These are phyloP conservation scores for Dendrocalamus sinicus DNA, from an alignment of 176 grass and related monocot genomes.

Conservation along the genomic window DNA sequence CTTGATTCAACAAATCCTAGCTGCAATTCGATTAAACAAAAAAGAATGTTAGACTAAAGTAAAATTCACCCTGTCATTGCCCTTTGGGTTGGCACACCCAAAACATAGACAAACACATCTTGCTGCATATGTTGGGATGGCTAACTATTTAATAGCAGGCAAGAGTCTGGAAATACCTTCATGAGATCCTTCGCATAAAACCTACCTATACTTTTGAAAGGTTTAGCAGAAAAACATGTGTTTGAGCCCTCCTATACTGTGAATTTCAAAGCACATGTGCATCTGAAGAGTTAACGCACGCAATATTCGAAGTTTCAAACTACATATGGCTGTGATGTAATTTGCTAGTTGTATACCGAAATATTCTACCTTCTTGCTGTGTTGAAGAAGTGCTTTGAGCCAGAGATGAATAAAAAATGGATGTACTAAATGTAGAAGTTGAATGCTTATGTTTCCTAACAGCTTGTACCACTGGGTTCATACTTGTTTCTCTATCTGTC, in stretches of 20 bases:
- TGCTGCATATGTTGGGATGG: constrained; percentile 14
- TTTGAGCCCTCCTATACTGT: background rate
- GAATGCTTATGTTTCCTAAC: background rate
- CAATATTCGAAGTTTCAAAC: background rate
- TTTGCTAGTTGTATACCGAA: constrained; percentile 11
- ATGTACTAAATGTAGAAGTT: constrained; percentile 13
- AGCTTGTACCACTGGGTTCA: constrained; percentile 17
- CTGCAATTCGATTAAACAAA: constrained; percentile 20
- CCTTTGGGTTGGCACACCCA: constrained; percentile 23
- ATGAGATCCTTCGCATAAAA: constrained; percentile 9
- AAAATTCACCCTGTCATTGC: constrained; percentile 20
- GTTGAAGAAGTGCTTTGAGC: background rate
- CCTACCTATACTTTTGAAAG: background rate
- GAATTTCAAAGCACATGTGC: background rate
- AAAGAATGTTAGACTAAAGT: background rate
- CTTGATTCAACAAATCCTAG: constrained; percentile 42
- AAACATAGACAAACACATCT: constrained; percentile 1
- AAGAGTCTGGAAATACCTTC: constrained; percentile 5
- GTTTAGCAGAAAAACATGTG: background rate
- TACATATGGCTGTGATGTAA: constrained; percentile 1
- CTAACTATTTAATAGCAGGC: constrained; percentile 24
- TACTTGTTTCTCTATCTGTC: background rate
- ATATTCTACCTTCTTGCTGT: constrained; percentile 19
- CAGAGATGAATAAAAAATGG: constrained; percentile 22
- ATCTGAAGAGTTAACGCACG: constrained; percentile 5